These are phyloP conservation scores for Clavulina sp. DNA, from an alignment of 768 basidiomycete species.

Conservation along the genomic window DNA sequence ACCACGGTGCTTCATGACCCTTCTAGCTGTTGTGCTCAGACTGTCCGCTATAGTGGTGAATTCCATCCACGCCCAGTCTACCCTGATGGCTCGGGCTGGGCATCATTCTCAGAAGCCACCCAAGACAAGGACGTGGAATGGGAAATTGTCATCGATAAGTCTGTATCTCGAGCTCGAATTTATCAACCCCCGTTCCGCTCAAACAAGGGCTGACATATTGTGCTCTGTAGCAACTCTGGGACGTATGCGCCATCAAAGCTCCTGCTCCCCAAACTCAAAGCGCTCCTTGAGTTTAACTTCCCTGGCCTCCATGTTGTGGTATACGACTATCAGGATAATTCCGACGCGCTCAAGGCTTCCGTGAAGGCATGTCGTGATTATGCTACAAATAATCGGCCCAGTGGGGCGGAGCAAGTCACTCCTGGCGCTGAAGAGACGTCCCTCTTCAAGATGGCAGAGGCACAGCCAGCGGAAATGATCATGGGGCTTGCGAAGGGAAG, in stretches of 20 bases:
- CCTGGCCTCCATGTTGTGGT: conserved; percentile 40
- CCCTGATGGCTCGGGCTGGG: conserved; percentile 31
- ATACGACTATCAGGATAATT: conserved; percentile 32
- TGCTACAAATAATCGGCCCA: conserved; percentile 41
- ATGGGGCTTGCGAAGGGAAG: too few relatives aligned
- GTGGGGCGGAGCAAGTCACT: too few relatives aligned
- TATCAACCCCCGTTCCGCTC: neutral
- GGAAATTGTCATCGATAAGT: conserved; percentile 73
- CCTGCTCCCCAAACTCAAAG: conserved; percentile 42
- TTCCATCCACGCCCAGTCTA: conserved; percentile 58
- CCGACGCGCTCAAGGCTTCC: conserved; percentile 34
- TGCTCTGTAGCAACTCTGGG: conserved; percentile 23
- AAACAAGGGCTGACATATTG: neutral
- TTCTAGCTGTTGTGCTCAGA: conserved; percentile 27
- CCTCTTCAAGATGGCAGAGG: too few relatives aligned
- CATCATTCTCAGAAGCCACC: conserved; percentile 35
- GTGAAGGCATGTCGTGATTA: conserved; percentile 50
- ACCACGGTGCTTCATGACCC: neutral
- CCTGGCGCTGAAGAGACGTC: too few relatives aligned
- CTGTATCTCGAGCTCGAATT: conserved; percentile 30
- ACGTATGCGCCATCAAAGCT: conserved; percentile 61
- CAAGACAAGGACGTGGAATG: conserved; percentile 43
- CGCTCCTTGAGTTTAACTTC: conserved; percentile 58
- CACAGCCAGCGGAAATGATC: too few relatives aligned
- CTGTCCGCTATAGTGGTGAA: conserved; percentile 59